phyloP scores from a whole-genome alignment of 257 asterid species.

The Scutellaria galericulata region DNA sequence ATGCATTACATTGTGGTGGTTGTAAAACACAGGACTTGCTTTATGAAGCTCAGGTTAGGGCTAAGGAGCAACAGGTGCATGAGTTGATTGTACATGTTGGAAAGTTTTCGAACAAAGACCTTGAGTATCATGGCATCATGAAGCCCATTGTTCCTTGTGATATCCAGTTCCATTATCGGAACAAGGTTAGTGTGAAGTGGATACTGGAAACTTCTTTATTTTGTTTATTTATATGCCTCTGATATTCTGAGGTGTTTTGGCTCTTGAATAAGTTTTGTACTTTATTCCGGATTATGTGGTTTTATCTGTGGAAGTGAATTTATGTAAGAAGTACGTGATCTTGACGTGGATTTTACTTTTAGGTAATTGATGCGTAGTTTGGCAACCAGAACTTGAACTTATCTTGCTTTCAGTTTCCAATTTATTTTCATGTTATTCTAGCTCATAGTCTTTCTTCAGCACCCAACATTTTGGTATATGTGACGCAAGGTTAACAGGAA shows the following conservation, averaged over 20 bases:
- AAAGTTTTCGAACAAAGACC: constrained; percentile 62
- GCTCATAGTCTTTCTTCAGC: constrained; percentile 10
- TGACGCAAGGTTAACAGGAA: constrained; percentile 12
- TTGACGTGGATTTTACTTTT: background rate
- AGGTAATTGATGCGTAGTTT: background rate
- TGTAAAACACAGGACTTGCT: constrained; percentile 87
- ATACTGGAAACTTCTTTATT: background rate
- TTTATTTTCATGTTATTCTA: constrained; percentile 14
- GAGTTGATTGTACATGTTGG: constrained; percentile 83
- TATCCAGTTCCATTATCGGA: constrained; percentile 84
- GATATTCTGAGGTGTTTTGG: background rate
- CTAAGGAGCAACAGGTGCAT: constrained; percentile 84
- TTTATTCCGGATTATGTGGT: background rate
- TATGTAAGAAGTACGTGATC: background rate
- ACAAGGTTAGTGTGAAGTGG: constrained; percentile 65
- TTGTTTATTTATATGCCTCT: constrained; percentile 16
- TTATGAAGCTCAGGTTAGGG: constrained; percentile 82
- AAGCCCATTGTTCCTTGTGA: constrained; percentile 92
- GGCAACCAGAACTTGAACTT: constrained; percentile 1
- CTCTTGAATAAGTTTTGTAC: too few relatives aligned
- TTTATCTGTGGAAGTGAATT: constrained; percentile 27
- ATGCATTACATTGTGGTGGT: constrained; percentile 91
- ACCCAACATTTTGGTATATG: constrained; percentile 22
- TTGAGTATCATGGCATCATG: constrained; percentile 56
- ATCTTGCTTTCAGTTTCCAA: background rate